Conservation (phyloP, 495 filamentous ascomycete genomes). For the Talaromyces trachyspermus region DNA sequence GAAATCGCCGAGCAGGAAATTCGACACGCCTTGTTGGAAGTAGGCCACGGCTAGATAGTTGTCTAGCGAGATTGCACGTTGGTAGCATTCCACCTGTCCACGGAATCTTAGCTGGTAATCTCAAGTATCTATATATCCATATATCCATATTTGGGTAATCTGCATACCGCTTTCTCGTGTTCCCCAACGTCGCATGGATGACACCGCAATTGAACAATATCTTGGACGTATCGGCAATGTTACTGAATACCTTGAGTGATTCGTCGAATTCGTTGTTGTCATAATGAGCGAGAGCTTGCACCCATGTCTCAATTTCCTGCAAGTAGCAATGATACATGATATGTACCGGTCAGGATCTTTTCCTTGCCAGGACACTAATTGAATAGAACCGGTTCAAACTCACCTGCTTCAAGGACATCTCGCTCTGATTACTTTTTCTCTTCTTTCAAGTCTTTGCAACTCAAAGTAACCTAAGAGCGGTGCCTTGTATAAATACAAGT, state of each 20-base stretch:
- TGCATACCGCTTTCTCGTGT: constrained; percentile 85
- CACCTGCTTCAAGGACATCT: constrained; percentile 80
- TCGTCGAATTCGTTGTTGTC: constrained; percentile 95
- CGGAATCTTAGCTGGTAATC: not conserved
- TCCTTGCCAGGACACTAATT: not conserved
- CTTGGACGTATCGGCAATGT: constrained; percentile 92
- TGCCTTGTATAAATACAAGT: no score
- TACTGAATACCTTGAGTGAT: constrained; percentile 71
- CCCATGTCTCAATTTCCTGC: constrained; percentile 99
- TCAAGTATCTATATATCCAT: not conserved
- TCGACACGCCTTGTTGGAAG: constrained; percentile 97
- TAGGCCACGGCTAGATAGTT: constrained; percentile 96
- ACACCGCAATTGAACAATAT: constrained; percentile 99
- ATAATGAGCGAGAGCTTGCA: constrained; percentile 81
- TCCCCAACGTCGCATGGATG: constrained; percentile 97
- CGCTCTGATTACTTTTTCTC: no score
- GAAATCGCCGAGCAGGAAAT: constrained; percentile 95
- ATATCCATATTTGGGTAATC: not conserved
- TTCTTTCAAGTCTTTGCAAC: no score
- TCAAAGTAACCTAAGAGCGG: no score
- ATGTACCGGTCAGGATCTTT: not conserved
- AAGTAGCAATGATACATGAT: constrained; percentile 4
- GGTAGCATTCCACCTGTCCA: constrained; percentile 83
- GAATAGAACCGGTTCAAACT: no score
- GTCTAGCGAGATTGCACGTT: constrained; percentile 80